Percentiles rank a stretch among this genome's conserved stretches.
Evolutionary conservation across 2,329 filamentous ascomycete species (phyloP).

Genomic region (Sclerotinia subarctica): DNA sequence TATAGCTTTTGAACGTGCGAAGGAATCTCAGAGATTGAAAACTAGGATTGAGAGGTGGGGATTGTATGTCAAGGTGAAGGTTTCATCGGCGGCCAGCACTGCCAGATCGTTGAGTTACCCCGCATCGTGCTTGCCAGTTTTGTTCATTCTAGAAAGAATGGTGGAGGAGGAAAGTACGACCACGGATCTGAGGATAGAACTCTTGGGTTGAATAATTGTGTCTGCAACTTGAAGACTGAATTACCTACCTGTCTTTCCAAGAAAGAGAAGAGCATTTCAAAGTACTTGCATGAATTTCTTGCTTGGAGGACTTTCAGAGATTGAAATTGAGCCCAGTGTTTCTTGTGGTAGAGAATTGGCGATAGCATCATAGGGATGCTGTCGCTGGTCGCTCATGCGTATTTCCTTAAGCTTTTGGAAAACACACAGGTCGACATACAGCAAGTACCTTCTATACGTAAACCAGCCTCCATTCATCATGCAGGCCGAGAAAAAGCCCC

Average conservation of each 20-base stretch:
- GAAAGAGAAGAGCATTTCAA: no score
- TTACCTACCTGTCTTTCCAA: no score
- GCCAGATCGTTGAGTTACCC: not conserved
- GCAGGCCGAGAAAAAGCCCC: not conserved
- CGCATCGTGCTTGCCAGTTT: constrained; percentile 6
- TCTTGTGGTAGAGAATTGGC: not conserved
- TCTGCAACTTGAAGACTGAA: not conserved
- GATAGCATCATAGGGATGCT: not conserved
- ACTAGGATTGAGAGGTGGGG: not conserved
- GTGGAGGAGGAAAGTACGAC: not conserved
- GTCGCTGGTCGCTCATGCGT: no score
- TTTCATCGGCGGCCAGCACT: not conserved
- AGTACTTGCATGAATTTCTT: not conserved
- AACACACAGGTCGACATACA: not conserved
- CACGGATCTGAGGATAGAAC: not conserved
- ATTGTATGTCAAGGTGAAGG: not conserved
- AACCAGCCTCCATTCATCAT: not conserved
- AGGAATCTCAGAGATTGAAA: not conserved
- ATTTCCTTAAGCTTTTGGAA: not conserved
- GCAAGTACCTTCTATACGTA: not conserved
- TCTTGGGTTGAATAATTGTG: not conserved
- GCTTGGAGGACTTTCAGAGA: not conserved
- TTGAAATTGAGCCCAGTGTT: no score
- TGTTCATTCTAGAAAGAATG: not conserved
- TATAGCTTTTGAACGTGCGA: not conserved